Evolutionary conservation across 2,329 filamentous ascomycete genomes (phyloP).

Genomic region (Geosmithia putterillii): DNA sequence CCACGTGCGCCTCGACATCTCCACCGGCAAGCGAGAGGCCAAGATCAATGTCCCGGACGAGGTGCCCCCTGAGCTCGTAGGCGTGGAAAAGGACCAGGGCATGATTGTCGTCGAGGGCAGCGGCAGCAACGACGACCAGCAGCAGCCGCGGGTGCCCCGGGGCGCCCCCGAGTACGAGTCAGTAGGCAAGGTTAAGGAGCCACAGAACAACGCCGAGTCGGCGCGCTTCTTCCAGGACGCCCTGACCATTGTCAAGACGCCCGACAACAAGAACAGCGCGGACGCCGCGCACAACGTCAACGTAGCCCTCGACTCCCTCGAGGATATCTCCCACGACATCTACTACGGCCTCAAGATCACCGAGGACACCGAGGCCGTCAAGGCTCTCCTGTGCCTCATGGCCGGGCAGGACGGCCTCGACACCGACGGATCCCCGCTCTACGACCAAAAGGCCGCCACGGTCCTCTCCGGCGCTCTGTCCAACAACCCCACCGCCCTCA

Average conservation of each 20-base stretch:
- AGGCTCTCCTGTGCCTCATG: conserved; percentile 45
- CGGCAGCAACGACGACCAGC: conserved; percentile 17
- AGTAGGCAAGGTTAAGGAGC: conserved; percentile 44
- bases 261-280: conserved; percentile 9
- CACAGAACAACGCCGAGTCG: conserved; percentile 15
- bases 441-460: conserved; percentile 40
- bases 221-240: conserved; percentile 24
- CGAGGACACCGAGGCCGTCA: conserved; percentile 39
- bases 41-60: conserved; percentile 51
- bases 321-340: conserved; percentile 54
- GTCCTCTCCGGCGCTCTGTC: conserved; percentile 46
- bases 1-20: conserved; percentile 53
- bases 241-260: conserved; percentile 35
- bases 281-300: conserved; percentile 20
- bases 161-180: conserved; percentile 45
- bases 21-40: conserved; percentile 51
- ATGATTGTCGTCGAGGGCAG: conserved; percentile 43
- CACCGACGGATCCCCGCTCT: conserved; percentile 15
- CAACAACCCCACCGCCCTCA: conserved; percentile 52
- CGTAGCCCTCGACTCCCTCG: conserved; percentile 41
- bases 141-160: conserved; percentile 22
- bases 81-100: conserved; percentile 33
- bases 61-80: conserved; percentile 40
- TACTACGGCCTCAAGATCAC: conserved; percentile 56
- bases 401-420: conserved; percentile 12